Evolutionary conservation across 768 basidiomycete species (phyloP).

Genomic region (Tulasnella sp.): DNA sequence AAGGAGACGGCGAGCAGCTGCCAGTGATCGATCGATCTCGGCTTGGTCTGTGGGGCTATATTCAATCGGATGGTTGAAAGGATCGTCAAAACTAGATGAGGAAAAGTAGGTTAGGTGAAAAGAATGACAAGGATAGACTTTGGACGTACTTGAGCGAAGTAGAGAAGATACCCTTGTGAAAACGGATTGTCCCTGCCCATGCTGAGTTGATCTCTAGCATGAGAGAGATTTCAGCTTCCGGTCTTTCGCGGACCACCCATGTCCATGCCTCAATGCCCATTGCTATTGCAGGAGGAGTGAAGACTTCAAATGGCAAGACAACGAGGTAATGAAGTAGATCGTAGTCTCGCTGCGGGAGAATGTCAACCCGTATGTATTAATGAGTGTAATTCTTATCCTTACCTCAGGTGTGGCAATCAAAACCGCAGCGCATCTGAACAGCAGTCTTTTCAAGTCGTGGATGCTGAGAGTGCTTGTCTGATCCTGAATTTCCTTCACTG

Average conservation of each 20-base stretch:
- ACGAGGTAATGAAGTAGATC: constrained; percentile 81
- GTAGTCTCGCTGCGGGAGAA: constrained; percentile 54
- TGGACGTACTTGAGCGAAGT: constrained; percentile 52
- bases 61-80: constrained; percentile 71
- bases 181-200: constrained; percentile 73
- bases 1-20: constrained; percentile 59
- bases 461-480: constrained; percentile 65
- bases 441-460: constrained; percentile 67
- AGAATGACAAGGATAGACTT: not conserved
- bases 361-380: not conserved
- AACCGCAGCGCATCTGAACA: constrained; percentile 77
- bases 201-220: constrained; percentile 77
- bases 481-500: constrained; percentile 51
- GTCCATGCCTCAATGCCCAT: constrained; percentile 92
- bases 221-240: constrained; percentile 65
- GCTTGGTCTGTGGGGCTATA: constrained; percentile 87
- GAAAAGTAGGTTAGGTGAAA: not conserved
- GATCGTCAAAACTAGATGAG: constrained; percentile 59
- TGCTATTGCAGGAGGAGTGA: constrained; percentile 72
- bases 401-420: constrained; percentile 48
- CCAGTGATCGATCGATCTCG: constrained; percentile 56
- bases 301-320: constrained; percentile 73
- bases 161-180: constrained; percentile 74
- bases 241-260: constrained; percentile 83
- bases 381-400: constrained; percentile 34